phyloP scores from a whole-genome alignment of 345 rosid species.

The Sisymbrium irio region DNA sequence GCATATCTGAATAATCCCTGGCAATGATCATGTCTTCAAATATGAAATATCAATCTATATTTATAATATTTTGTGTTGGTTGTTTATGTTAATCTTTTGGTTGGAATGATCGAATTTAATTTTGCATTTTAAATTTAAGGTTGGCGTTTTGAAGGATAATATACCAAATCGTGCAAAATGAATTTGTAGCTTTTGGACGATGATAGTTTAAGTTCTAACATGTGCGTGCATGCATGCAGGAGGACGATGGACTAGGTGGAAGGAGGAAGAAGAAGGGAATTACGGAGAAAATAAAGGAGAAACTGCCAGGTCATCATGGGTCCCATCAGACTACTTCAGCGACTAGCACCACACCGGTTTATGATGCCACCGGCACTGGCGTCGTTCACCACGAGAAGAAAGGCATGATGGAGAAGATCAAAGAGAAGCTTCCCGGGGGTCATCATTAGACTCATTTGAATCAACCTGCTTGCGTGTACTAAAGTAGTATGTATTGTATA shows the following conservation, averaged over 20 bases:
- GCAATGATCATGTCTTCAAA: background rate
- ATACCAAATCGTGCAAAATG: background rate
- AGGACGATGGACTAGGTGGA: constrained; percentile 68
- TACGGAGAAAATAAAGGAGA: constrained; percentile 46
- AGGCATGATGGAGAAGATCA: constrained; percentile 62
- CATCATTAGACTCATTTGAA: background rate
- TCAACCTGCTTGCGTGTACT: background rate
- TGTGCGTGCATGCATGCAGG: constrained; percentile 22
- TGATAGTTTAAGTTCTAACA: background rate
- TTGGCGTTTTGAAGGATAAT: background rate
- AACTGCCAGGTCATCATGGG: constrained; percentile 45
- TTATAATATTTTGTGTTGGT: background rate
- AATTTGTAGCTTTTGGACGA: background rate
- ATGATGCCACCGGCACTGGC: constrained; percentile 17
- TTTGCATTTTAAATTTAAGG: background rate
- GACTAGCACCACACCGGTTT: constrained; percentile 26
- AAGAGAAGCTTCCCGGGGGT: constrained; percentile 55
- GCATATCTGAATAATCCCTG: background rate
- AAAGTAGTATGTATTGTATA: background rate
- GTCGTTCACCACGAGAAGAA: constrained; percentile 50
- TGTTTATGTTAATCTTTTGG: background rate
- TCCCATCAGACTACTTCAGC: constrained; percentile 33
- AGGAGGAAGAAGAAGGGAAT: constrained; percentile 66
- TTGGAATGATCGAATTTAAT: background rate
- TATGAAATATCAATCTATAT: background rate